Evolutionary conservation across 176 grass and related monocot genomes (phyloP), one percentile per base, ranked within the genome.

Genomic region (Tuctoria greenei): DNA sequence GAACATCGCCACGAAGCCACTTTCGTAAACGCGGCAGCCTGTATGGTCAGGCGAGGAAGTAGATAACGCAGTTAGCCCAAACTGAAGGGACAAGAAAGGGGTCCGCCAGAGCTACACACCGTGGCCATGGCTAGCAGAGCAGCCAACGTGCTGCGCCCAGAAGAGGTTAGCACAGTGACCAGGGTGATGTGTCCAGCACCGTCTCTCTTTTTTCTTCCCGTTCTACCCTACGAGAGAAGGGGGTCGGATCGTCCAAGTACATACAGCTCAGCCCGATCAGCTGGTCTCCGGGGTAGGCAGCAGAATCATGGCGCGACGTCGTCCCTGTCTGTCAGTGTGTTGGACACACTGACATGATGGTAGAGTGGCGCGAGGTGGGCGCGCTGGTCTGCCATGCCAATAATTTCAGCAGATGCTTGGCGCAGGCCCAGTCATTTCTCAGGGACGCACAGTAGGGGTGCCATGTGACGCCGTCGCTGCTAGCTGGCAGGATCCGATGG

Each of bases 251-350:
- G 50, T 56, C n/a, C n/a, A n/a, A n/a, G n/a, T n/a, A 24, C 10
- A 1, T 54, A 21, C 9, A 18, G 20, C 17, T 24, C 58, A 42
- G 21, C 7, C 62, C 18, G 2, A 12, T 25, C 57, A 70, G 13
- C 43, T 11, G 25, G 74, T 55, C 66, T 23, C 66, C 10, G 21
- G 15, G 13, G 68, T 38, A 67, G 83, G 76, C 63, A 52, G 77
- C 84, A 43, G 39, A 80, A 75, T 75, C 42, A 75, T 62, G 51
- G 62, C 61, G n/a, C n/a, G 9, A 28, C 31, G 38, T 24, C 54
- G 54, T 58, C 55, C 55, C 55, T 58, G 23, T 31, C 18, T 50
- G 1, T 39, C n/a, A n/a, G n/a, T n/a, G n/a, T 46, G 23, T 5
- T 23, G 8, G n/a, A 50, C 47, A 50, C 47, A 47, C 45, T 0